Percentiles rank a stretch among this genome's conserved stretches.
phyloP scores from a whole-genome alignment of 768 basidiomycete genomes.

The Lactarius akahatsu region DNA sequence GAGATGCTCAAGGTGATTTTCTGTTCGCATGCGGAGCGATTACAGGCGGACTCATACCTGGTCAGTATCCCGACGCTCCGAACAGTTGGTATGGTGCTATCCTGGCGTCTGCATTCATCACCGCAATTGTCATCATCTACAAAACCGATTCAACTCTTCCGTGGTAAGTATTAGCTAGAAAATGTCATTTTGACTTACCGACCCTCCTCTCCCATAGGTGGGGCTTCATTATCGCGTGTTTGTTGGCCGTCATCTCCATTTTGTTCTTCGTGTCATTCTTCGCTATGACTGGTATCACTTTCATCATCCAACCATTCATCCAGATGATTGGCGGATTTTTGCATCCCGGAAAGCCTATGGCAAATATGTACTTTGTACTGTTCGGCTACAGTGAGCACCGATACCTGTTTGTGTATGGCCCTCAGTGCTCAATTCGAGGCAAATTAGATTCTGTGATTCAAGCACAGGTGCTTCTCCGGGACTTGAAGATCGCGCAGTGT shows the following conservation, averaged over 20 bases:
- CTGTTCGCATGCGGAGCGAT: background rate
- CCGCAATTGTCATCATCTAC: slow-evolving; percentile 45
- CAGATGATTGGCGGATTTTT: slow-evolving; percentile 46
- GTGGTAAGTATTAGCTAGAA: slow-evolving; percentile 36
- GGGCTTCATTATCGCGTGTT: slow-evolving; percentile 48
- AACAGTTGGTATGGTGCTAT: slow-evolving; percentile 37
- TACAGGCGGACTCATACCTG: background rate
- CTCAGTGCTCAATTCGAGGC: background rate
- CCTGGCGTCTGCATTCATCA: slow-evolving; percentile 34
- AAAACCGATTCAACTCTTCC: slow-evolving; percentile 49
- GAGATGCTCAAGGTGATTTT: slow-evolving; percentile 48
- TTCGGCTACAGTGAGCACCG: slow-evolving; percentile 46
- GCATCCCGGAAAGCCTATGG: slow-evolving; percentile 37
- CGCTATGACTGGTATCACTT: slow-evolving; percentile 47
- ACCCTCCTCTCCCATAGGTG: slow-evolving; percentile 35
- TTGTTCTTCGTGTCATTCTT: slow-evolving; percentile 47
- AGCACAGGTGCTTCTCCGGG: slow-evolving; percentile 44
- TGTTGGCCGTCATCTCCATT: slow-evolving; percentile 45
- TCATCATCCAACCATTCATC: slow-evolving; percentile 50
- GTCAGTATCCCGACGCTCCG: slow-evolving; percentile 39
- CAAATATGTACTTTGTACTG: slow-evolving; percentile 44
- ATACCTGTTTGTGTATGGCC: background rate
- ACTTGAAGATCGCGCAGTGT: slow-evolving; percentile 52
- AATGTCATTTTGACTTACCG: background rate
- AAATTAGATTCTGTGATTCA: slow-evolving; percentile 43